Percentiles rank a stretch among this genome's conserved stretches.
Conservation (phyloP, 768 basidiomycete genomes). For the Podaxis sp. region DNA sequence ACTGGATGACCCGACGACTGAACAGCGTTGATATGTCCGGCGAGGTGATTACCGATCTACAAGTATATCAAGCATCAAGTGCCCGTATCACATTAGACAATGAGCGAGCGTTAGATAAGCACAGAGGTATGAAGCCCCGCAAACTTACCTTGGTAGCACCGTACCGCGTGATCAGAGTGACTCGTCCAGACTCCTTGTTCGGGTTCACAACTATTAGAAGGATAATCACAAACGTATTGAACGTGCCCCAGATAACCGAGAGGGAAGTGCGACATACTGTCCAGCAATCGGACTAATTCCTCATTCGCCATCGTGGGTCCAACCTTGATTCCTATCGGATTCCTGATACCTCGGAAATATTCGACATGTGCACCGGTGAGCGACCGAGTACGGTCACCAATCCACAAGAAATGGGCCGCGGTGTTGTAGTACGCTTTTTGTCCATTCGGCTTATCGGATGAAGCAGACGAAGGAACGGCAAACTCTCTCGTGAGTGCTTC, state of each 20-base stretch:
- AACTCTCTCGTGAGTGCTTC: conserved; percentile 82
- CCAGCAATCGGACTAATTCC: conserved; percentile 75
- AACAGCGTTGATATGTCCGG: conserved; percentile 81
- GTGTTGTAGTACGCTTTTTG: conserved; percentile 75
- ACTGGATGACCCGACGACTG: conserved; percentile 82
- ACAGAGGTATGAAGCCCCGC: not conserved
- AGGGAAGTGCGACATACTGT: conserved; percentile 50
- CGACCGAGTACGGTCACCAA: conserved; percentile 94
- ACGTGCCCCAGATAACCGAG: too few relatives aligned
- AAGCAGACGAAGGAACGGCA: conserved; percentile 34
- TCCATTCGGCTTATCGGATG: conserved; percentile 11
- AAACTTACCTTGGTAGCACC: conserved; percentile 75
- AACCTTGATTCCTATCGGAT: conserved; percentile 95
- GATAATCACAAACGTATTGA: conserved; percentile 5
- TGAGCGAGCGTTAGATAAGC: not conserved
- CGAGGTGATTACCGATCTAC: conserved; percentile 73
- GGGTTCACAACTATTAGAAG: conserved; percentile 77
- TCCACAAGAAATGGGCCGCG: conserved; percentile 95
- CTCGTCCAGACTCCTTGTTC: conserved; percentile 73
- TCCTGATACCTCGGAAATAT: conserved; percentile 89
- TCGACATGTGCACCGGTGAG: conserved; percentile 93
- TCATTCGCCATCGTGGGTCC: conserved; percentile 82
- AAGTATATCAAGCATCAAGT: conserved; percentile 12
- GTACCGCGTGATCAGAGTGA: conserved; percentile 92
- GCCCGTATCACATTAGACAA: not conserved